phyloP scores from a whole-genome alignment of 257 asterid species.

The Linderniella brevidens region DNA sequence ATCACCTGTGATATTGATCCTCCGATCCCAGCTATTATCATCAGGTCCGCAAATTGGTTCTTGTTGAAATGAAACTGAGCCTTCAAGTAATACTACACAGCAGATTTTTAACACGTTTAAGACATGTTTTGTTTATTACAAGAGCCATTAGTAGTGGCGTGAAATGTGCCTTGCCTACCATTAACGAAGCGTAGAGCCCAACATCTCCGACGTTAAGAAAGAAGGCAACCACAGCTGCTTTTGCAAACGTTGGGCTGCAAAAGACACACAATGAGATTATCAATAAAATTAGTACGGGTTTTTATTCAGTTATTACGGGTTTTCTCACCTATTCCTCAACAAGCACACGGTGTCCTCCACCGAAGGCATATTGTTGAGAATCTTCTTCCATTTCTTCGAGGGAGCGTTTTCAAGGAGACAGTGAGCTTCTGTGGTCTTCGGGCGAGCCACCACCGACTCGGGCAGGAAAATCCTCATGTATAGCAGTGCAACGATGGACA shows the following conservation, averaged over 20 bases:
- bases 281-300: too few relatives aligned
- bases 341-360: slow-evolving; percentile 40
- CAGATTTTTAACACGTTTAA: not conserved
- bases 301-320: not conserved
- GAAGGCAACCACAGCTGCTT: slow-evolving; percentile 66
- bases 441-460: slow-evolving; percentile 25
- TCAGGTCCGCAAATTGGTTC: slow-evolving; percentile 76
- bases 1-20: slow-evolving; percentile 72
- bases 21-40: slow-evolving; percentile 68
- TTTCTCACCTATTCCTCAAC: slow-evolving; percentile 46
- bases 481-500: slow-evolving; percentile 37
- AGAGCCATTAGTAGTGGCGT: not conserved
- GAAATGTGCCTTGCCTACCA: slow-evolving; percentile 22
- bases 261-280: too few relatives aligned
- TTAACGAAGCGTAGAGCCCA: slow-evolving; percentile 50
- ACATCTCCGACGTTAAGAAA: slow-evolving; percentile 56
- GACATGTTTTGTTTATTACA: not conserved
- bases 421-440: slow-evolving; percentile 27
- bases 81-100: slow-evolving; percentile 68
- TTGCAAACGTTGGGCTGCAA: slow-evolving; percentile 67
- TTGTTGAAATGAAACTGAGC: slow-evolving; percentile 81
- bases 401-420: slow-evolving; percentile 52
- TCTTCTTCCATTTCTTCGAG: slow-evolving; percentile 21
- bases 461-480: slow-evolving; percentile 72
- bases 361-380: slow-evolving; percentile 43